Evolutionary conservation across 106 monocot species (phyloP), one percentile per base, ranked within the genome.

Genomic region (Iris macrosiphon): DNA sequence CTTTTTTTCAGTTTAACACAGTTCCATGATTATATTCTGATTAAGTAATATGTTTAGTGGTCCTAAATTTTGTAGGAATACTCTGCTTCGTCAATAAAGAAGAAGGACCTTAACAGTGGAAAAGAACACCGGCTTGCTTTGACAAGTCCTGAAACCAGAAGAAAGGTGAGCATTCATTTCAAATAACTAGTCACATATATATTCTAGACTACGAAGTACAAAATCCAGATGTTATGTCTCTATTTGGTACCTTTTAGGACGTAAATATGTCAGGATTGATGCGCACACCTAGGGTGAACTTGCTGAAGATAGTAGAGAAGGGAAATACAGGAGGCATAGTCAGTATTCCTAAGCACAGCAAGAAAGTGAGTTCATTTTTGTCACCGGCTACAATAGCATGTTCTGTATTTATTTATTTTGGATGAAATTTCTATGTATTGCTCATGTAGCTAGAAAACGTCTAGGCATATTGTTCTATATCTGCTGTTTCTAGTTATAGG

Each of bases 81-180:
- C 59, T 91, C 91, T 63, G 52, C 70, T 60, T 84, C 98, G 51
- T 98, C 98, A 44, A 82, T 72, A 49, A 87, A 80, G 70, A 88
- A 61, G 84, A 86, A 73, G 49, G 83, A 78, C 65, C 29, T 58
- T 3, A 57, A 76, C 48, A 41, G 63, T 45, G 63, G 63, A 58
- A 98, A 78, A 64, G 74, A 73, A 60, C 75, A 40, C 30, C 71
- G 66, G 19, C 48, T 68, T 49, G 40, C 71, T 32, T 45, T 71
- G 42, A 70, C 48, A 28, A 81, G 72, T 63, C 60, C 80, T 30
- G 80, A 80, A 74, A 75, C 54, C 28, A 62, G 62, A 66, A 74
- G 75, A 37, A 87, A 90, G 85, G 90, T 89, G 16, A 23, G 48
- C 9, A 16, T n/a, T 54, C 19, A 57, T 4, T 20, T 42, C 16